phyloP scores from a whole-genome alignment of 441 rosid genomes.

The Eugenia klotzschiana region DNA sequence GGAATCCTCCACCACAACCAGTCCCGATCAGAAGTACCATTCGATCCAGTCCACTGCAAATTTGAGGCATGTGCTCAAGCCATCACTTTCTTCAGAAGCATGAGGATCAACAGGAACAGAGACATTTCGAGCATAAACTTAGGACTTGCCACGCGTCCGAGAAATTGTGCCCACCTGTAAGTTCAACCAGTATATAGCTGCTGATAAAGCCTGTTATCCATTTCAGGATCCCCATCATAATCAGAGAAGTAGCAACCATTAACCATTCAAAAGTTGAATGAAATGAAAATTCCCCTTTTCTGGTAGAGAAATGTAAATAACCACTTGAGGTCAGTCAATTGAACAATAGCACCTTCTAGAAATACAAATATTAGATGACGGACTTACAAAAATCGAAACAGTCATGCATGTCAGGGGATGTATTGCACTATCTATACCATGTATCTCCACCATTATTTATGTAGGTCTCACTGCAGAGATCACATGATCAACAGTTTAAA shows the following conservation, averaged over 20 bases:
- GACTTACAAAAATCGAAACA: neutral
- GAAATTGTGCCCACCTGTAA: conserved; percentile 71
- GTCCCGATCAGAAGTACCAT: neutral
- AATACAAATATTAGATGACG: neutral
- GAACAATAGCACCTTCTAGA: neutral
- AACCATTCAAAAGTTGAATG: conserved; percentile 1
- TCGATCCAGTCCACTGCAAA: neutral
- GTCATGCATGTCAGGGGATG: neutral
- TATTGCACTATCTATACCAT: neutral
- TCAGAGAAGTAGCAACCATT: conserved; percentile 13
- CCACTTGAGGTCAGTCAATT: neutral
- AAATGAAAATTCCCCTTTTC: neutral
- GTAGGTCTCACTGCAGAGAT: neutral
- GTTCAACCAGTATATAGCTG: conserved; percentile 97
- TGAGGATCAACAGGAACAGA: conserved; percentile 33
- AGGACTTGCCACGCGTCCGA: conserved; percentile 20
- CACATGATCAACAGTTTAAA: neutral
- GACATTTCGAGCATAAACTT: conserved; percentile 49
- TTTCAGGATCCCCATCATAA: conserved; percentile 62
- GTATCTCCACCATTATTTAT: neutral
- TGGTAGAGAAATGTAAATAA: neutral
- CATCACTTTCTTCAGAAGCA: conserved; percentile 38
- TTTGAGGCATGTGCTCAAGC: conserved; percentile 9
- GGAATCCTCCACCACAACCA: neutral
- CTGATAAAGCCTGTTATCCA: conserved; percentile 84